Base-by-base conservation (phyloP, 805 yeast genomes). In the Ogataea pini region DNA sequence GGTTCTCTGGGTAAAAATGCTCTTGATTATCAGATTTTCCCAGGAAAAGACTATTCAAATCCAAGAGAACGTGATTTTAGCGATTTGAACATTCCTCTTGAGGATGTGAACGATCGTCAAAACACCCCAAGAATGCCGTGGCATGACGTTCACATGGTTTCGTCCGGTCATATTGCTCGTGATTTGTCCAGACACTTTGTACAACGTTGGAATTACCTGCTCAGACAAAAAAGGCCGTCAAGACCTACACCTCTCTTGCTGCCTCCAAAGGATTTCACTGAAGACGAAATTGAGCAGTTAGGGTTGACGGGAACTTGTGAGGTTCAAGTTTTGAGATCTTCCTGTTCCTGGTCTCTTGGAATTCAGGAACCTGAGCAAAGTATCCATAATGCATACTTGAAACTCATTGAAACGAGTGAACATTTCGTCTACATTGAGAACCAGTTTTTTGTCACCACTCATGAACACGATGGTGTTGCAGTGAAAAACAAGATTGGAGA, bases 141-240 rank as follows among this genome's bases (percentile, higher is more conserved):
- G 99, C 99, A 94, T 67, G 99, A 94, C 75, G 89, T 94, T 32
- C 98, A 94, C 57, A 94, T 91, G 96, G 82, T 90, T 70, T 83
- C 95, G 1, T 80, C 91, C 2, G 99, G 99, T 12, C 95, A 91
- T 60, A 82, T 91, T 3, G 99, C 98, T 0, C 77, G 97, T 50
- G 99, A 94, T 65, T 68, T 92, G 44, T 79, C 96, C 0, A 79
- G 99, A 48, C 98, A 94, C 66, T 94, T 95, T 68, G 95, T 90
- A 12, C 99, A 94, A 71, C 79, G 99, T 59, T 94, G 99, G 99
- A 94, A 94, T 64, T 94, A 89, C 62, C 73, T 94, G 33, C 67
- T 95, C 44, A 80, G 99, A 61, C 97, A 90, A 58, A 95, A 95
- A 64, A 75, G 97, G 49, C 98, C 99, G 2, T 89, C 97, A 33